Evolutionary conservation across 495 filamentous ascomycete genomes (phyloP), one percentile per base, ranked within the genome.

Genomic region (Astrocystis sublimbata): DNA sequence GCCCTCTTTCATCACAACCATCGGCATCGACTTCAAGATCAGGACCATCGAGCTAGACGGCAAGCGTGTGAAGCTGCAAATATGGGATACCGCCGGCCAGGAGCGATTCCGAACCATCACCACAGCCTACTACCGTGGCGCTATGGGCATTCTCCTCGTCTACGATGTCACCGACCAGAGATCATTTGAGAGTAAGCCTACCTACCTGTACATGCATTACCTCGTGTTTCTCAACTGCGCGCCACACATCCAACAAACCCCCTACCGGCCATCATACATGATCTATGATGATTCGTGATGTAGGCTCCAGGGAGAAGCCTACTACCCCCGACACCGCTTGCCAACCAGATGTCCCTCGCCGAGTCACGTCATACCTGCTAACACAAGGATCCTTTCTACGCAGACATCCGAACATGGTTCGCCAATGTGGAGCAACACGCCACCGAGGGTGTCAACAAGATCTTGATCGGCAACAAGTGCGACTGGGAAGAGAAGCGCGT

Each of bases 1-100:
- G 31, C 94, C 94, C 35, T 97, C 92, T 63, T 98, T 98, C 81
- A 98, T 98, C 80, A 98, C 94, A 28, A 98, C 94, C 52, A 98
- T 99, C 76, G 94, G 94, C 60, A 99, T 99, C 79, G 94, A 99
- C 77, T 98, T 98, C 81, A 98, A 98, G 83, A 98, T 98, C 68
- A 86, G 94, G 49, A 98, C 94, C 60, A 98, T 98, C 78, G 94
- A 98, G 78, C 79, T 98, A 62, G 94, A 98, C 72, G 93, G 93
- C 64, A 98, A 98, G 86, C 82, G 93, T 52, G 93, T 98, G 61
- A 98, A 98, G 81, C 80, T 98, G 72, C 94, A 98, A 80, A 98
- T 98, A 74, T 98, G 94, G 94, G 94, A 98, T 71, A 98, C 94
- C 17, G 94, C 94, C 60, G 94, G 94, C 15, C 94, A 98, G 76